Evolutionary conservation across 768 basidiomycete species (phyloP).

Genomic region (Lentinula sp.): DNA sequence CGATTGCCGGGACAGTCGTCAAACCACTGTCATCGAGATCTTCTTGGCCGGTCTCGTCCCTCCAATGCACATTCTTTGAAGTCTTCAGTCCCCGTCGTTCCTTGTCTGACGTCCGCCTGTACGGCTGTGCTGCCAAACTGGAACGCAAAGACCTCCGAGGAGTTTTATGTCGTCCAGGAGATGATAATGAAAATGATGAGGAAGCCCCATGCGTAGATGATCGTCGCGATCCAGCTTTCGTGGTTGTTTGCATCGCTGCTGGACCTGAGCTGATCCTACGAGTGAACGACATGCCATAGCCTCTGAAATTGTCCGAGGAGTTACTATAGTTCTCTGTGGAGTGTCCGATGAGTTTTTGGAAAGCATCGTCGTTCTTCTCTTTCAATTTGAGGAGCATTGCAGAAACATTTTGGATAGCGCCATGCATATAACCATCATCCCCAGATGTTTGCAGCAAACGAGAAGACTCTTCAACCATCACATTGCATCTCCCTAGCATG

Average conservation of each 20-base stretch:
- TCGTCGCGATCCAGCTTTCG: conserved; percentile 31
- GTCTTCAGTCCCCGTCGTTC: conserved; percentile 49
- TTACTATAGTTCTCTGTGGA: conserved; percentile 55
- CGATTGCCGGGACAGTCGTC: conserved; percentile 19
- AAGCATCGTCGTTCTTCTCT: conserved; percentile 64
- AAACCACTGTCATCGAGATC: conserved; percentile 8
- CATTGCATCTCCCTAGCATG: conserved; percentile 74
- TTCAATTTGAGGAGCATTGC: conserved; percentile 46
- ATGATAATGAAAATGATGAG: conserved; percentile 46
- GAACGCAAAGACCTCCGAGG: conserved; percentile 73
- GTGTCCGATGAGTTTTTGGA: conserved; percentile 62
- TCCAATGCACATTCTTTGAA: conserved; percentile 82
- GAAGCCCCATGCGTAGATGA: conserved; percentile 31
- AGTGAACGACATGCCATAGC: conserved; percentile 42
- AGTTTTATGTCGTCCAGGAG: conserved; percentile 47
- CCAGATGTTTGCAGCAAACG: conserved; percentile 22
- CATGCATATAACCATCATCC: conserved; percentile 27
- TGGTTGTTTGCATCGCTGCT: conserved; percentile 27
- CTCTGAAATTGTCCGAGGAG: conserved; percentile 43
- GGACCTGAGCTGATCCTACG: conserved; percentile 48
- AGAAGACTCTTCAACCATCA: conserved; percentile 59
- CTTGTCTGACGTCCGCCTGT: conserved; percentile 60
- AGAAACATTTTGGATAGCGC: conserved; percentile 42
- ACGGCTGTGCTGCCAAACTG: conserved; percentile 52
- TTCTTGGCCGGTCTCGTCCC: conserved; percentile 23